These are phyloP conservation scores for Russula sp. DNA, from an alignment of 768 basidiomycete genomes.

Conservation along the genomic window DNA sequence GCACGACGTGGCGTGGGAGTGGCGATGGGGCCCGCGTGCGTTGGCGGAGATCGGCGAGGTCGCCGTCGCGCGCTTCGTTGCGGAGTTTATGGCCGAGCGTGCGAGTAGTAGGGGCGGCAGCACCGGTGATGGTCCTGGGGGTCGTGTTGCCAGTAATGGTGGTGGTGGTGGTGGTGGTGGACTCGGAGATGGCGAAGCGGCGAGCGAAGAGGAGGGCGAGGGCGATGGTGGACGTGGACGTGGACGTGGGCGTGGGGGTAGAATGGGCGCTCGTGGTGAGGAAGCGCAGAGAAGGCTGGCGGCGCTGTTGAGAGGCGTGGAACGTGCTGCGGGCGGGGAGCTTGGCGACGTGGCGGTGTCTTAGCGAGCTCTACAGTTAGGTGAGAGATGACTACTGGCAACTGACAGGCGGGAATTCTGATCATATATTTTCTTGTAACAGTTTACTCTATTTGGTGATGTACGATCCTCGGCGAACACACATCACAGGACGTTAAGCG, in stretches of 20 bases:
- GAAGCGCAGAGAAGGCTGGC: constrained; percentile 34
- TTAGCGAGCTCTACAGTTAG: neutral
- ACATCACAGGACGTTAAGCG: too few species aligned
- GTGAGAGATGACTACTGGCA: neutral
- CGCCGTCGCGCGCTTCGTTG: constrained; percentile 65
- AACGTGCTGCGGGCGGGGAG: constrained; percentile 56
- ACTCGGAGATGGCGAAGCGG: neutral
- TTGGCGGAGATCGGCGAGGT: constrained; percentile 78
- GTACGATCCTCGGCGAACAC: too few species aligned
- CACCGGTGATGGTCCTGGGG: neutral
- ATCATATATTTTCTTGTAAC: too few species aligned
- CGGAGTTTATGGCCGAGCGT: constrained; percentile 64
- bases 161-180: neutral
- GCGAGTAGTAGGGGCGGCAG: neutral
- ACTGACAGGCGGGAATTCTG: too few species aligned
- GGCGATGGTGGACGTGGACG: too few species aligned
- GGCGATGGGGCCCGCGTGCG: constrained; percentile 83
- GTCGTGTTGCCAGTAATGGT: neutral
- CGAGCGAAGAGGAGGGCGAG: constrained; percentile 16
- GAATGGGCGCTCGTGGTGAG: constrained; percentile 20
- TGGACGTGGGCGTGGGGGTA: constrained; percentile 4
- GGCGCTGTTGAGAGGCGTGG: constrained; percentile 48
- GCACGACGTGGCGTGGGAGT: constrained; percentile 48
- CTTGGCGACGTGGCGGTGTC: constrained; percentile 31
- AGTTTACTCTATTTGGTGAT: too few species aligned